phyloP scores from a whole-genome alignment of 176 grass and related monocot species.

The Cymbopogon citratus region DNA sequence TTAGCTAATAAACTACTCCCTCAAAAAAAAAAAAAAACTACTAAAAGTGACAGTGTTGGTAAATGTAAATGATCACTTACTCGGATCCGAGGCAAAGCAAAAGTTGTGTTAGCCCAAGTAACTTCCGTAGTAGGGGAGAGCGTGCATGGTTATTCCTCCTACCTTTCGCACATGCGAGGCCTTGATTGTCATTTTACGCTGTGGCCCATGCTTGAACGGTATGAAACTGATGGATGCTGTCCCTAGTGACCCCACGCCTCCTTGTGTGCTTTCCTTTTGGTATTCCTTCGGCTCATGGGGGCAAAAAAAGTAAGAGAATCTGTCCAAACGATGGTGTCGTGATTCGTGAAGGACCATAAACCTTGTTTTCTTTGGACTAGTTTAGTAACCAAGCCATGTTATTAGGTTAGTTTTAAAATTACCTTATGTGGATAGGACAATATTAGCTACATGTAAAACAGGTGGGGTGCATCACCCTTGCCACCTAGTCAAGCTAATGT shows the following conservation, averaged over 20 bases:
- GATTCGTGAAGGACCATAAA: neutral
- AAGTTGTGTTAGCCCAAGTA: neutral
- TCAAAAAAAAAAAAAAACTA: too few relatives aligned
- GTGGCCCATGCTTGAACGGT: neutral
- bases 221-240: conserved; percentile 28
- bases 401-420: neutral
- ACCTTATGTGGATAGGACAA: neutral
- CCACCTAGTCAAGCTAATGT: neutral
- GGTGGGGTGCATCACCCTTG: neutral
- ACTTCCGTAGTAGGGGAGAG: conserved; percentile 6
- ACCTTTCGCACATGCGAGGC: conserved; percentile 30
- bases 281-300: neutral
- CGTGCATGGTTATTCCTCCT: conserved; percentile 8
- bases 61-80: neutral
- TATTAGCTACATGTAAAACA: neutral
- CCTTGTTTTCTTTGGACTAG: neutral
- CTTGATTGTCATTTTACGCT: conserved; percentile 7
- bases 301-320: conserved; percentile 14
- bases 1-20: conserved; percentile 5
- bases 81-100: neutral
- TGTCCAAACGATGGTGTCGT: conserved; percentile 11
- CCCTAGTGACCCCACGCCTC: neutral
- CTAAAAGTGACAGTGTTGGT: neutral
- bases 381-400: neutral
- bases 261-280: neutral